Percentiles rank a stretch among this genome's conserved stretches.
Conservation (phyloP, 345 rosid genomes). For the Arabis alpina region DNA sequence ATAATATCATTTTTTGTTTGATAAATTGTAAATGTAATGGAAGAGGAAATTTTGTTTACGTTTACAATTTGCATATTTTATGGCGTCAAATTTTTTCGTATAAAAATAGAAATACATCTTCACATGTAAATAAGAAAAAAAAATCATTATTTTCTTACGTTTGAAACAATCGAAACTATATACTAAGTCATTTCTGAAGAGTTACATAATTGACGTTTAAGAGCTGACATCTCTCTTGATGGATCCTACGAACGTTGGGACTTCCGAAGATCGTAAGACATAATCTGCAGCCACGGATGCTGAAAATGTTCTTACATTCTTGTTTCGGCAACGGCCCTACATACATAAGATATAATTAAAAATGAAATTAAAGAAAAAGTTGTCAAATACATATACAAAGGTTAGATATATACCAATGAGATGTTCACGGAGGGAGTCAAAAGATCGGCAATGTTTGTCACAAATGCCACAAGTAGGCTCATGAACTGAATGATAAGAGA, state of each 20-base stretch:
- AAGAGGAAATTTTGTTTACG: background rate
- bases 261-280: slow-evolving; percentile 65
- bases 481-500: slow-evolving; percentile 73
- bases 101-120: no score
- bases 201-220: slow-evolving; percentile 48
- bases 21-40: no score
- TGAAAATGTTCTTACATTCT: slow-evolving; percentile 76
- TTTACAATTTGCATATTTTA: background rate
- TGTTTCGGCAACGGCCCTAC: slow-evolving; percentile 81
- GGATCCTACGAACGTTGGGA: slow-evolving; percentile 60
- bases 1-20: no score
- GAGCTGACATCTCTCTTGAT: slow-evolving; percentile 78
- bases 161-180: background rate
- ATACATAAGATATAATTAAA: background rate
- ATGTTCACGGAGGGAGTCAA: slow-evolving; percentile 89
- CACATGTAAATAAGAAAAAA: no score
- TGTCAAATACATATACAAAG: background rate
- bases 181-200: no score
- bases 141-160: no score
- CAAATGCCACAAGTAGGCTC: slow-evolving; percentile 82
- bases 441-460: slow-evolving; percentile 76
- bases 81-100: no score
- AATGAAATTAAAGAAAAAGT: background rate
- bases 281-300: slow-evolving; percentile 65
- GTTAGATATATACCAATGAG: slow-evolving; percentile 53